phyloP scores from a whole-genome alignment of 345 rosid species.

The Tarenaya hassleriana region DNA sequence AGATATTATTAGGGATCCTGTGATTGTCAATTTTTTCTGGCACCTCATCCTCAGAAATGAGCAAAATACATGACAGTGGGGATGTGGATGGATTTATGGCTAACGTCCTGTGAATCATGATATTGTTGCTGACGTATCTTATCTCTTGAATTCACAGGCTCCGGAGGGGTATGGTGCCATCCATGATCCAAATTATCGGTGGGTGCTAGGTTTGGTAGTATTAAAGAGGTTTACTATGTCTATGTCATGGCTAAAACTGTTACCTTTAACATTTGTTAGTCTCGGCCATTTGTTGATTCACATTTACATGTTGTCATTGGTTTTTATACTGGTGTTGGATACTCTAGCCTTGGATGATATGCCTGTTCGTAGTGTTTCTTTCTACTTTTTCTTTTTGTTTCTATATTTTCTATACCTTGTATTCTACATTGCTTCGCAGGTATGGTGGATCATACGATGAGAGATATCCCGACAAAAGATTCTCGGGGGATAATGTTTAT shows the following conservation, averaged over 20 bases:
- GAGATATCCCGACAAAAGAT: slow-evolving; percentile 66
- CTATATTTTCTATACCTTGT: slow-evolving; percentile 32
- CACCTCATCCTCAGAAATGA: slow-evolving; percentile 54
- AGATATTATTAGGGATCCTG: slow-evolving; percentile 64
- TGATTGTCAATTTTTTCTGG: slow-evolving; percentile 59
- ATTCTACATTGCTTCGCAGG: slow-evolving; percentile 42
- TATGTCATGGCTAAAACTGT: slow-evolving; percentile 2
- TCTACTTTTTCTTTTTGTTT: slow-evolving; percentile 32
- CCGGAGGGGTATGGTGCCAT: slow-evolving; percentile 71
- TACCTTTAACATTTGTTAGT: too few relatives aligned
- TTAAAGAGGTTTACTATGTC: slow-evolving; percentile 14
- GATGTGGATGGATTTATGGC: slow-evolving; percentile 94
- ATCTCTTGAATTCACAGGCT: slow-evolving; percentile 99
- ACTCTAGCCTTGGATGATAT: neutral
- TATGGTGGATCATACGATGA: slow-evolving; percentile 67
- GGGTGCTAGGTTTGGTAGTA: slow-evolving; percentile 47
- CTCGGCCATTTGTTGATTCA: neutral
- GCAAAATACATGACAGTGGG: slow-evolving; percentile 72
- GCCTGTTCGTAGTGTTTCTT: too few relatives aligned
- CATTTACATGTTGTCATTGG: slow-evolving; percentile 6
- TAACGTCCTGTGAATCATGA: slow-evolving; percentile 69
- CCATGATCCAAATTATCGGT: slow-evolving; percentile 78
- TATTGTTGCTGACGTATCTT: slow-evolving; percentile 95
- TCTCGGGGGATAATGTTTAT: slow-evolving; percentile 53
- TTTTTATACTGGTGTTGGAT: slow-evolving; percentile 1